A percentile compares a stretch with the other conserved stretches of the same genome.
These are phyloP conservation scores for Piloderma croceum DNA, from an alignment of 768 basidiomycete genomes.

Conservation along the genomic window DNA sequence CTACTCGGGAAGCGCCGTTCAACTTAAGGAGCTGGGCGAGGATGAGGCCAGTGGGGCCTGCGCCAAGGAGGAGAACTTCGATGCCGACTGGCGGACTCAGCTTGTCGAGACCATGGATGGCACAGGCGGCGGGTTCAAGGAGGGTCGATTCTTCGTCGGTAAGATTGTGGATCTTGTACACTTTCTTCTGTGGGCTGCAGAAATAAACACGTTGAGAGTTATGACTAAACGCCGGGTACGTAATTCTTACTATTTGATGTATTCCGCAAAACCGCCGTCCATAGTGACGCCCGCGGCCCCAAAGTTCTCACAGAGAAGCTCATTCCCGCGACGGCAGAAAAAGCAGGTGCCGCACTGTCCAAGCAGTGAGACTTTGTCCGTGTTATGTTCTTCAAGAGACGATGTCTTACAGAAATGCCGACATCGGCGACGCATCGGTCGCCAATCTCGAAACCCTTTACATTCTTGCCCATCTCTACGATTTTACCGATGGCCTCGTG, in stretches of 20 bases:
- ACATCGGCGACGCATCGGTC: constrained; percentile 86
- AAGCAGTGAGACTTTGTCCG: constrained; percentile 6
- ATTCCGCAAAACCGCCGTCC: constrained; percentile 88
- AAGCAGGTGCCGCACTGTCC: constrained; percentile 77
- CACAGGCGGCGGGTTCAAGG: constrained; percentile 86
- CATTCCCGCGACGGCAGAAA: constrained; percentile 81
- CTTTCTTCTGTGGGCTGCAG: constrained; percentile 59
- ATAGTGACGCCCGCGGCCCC: constrained; percentile 71
- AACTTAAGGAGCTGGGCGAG: constrained; percentile 83
- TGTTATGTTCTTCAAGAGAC: constrained; percentile 2
- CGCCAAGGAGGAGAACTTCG: constrained; percentile 80
- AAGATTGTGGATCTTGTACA: constrained; percentile 85
- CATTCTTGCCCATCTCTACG: constrained; percentile 73
- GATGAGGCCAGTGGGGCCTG: constrained; percentile 91
- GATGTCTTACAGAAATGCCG: constrained; percentile 51
- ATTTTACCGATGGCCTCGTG: constrained; percentile 73
- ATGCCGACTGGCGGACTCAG: constrained; percentile 76
- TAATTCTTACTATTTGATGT: constrained; percentile 67
- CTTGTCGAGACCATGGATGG: constrained; percentile 89
- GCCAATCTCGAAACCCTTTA: constrained; percentile 68
- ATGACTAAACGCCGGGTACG: background rate
- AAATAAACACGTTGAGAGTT: constrained; percentile 18
- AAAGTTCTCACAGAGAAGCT: constrained; percentile 82
- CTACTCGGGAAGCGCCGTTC: constrained; percentile 76
- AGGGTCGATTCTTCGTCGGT: constrained; percentile 84